Conservation (phyloP, 106 monocot genomes). For the Triglochin maritima region DNA sequence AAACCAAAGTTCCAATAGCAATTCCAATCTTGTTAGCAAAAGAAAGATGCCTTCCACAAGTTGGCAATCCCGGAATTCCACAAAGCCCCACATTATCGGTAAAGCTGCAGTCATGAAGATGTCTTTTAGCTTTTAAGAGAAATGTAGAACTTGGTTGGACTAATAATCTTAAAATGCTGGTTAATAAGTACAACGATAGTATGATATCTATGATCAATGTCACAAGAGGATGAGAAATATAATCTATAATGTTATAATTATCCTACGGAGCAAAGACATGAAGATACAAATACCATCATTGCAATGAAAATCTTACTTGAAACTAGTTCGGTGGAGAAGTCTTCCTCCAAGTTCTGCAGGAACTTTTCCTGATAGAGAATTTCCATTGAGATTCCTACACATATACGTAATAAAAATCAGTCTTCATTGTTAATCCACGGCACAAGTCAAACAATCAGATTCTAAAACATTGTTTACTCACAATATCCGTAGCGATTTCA, state of each 20-base stretch:
- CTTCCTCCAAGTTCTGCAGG: slow-evolving; percentile 81
- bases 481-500: slow-evolving; percentile 58
- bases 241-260: too few species aligned
- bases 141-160: too few species aligned
- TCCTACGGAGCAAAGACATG: not conserved
- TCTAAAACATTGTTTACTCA: slow-evolving; percentile 23
- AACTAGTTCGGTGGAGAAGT: slow-evolving; percentile 91
- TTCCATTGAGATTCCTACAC: slow-evolving; percentile 91
- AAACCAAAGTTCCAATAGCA: slow-evolving; percentile 46
- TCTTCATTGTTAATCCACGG: not conserved
- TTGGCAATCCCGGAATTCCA: slow-evolving; percentile 74
- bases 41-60: slow-evolving; percentile 76
- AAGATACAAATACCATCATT: not conserved
- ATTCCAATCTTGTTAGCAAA: slow-evolving; percentile 64
- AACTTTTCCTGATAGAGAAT: slow-evolving; percentile 76
- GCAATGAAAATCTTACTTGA: slow-evolving; percentile 53
- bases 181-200: too few species aligned
- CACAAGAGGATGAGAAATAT: too few species aligned
- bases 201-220: too few species aligned
- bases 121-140: not conserved
- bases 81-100: slow-evolving; percentile 83
- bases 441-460: not conserved
- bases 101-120: slow-evolving; percentile 43
- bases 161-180: too few species aligned
- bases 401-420: not conserved